Conservation (phyloP, 176 grass and related monocot genomes). For the Musa itinerans region DNA sequence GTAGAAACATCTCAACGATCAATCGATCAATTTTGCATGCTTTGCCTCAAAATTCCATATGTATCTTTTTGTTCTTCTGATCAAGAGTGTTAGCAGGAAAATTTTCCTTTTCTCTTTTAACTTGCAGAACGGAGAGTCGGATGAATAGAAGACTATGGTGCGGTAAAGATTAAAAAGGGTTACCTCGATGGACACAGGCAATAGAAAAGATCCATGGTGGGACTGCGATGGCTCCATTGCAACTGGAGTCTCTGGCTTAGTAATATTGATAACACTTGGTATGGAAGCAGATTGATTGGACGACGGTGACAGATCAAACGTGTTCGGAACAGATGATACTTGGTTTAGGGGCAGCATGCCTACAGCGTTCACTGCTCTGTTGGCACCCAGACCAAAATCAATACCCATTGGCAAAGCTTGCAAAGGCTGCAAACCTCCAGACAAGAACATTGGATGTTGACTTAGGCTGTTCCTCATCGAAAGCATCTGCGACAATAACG, state of each 20-base stretch:
- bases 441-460: slow-evolving; percentile 55
- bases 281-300: slow-evolving; percentile 37
- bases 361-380: slow-evolving; percentile 21
- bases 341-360: slow-evolving; percentile 45
- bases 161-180: slow-evolving; percentile 1
- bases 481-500: slow-evolving; percentile 45
- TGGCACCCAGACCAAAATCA: slow-evolving; percentile 39
- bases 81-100: not conserved
- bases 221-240: slow-evolving; percentile 40
- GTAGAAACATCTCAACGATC: not conserved
- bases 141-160: not conserved
- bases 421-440: slow-evolving; percentile 50
- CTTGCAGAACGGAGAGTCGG: too few relatives aligned
- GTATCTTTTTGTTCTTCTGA: not conserved
- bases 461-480: slow-evolving; percentile 88
- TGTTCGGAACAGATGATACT: slow-evolving; percentile 43
- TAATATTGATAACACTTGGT: slow-evolving; percentile 34
- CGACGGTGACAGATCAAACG: slow-evolving; percentile 39
- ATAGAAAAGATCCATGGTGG: slow-evolving; percentile 45
- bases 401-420: slow-evolving; percentile 74
- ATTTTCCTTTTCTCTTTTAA: too few relatives aligned
- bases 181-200: slow-evolving; percentile 69
- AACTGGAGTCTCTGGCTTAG: slow-evolving; percentile 33
- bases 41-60: not conserved
- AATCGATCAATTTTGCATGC: not conserved